These are phyloP conservation scores for Albugo candida DNA, from an alignment of 352 stramenopile genomes.

Conservation along the genomic window DNA sequence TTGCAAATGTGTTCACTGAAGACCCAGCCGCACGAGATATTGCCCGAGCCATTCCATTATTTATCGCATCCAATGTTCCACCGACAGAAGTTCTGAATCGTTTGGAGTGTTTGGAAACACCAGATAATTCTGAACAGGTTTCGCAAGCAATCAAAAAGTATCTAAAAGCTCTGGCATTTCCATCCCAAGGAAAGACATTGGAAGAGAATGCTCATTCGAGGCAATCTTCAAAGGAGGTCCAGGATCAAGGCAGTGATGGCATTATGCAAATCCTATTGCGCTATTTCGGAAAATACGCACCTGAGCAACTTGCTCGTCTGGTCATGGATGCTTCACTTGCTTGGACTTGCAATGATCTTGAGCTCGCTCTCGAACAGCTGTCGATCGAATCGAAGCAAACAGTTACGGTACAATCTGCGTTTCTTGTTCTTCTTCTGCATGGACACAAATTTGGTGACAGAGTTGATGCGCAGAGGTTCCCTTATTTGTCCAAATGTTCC, in stretches of 20 bases:
- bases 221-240: background rate
- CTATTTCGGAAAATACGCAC: conserved; percentile 56
- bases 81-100: conserved; percentile 32
- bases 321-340: conserved; percentile 48
- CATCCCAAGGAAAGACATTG: conserved; percentile 7
- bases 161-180: conserved; percentile 61
- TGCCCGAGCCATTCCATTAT: conserved; percentile 36
- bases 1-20: conserved; percentile 41
- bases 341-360: conserved; percentile 50
- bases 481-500: conserved; percentile 10
- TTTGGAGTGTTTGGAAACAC: conserved; percentile 24
- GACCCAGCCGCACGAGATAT: conserved; percentile 27
- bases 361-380: conserved; percentile 39
- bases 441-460: conserved; percentile 9
- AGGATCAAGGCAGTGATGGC: background rate
- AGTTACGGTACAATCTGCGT: conserved; percentile 34
- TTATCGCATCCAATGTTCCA: conserved; percentile 41
- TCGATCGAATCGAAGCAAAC: conserved; percentile 17
- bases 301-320: conserved; percentile 45
- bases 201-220: background rate
- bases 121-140: conserved; percentile 27
- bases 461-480: background rate
- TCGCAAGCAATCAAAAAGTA: conserved; percentile 40
- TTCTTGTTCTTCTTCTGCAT: conserved; percentile 40
- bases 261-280: conserved; percentile 49